Conservation (phyloP, 495 filamentous ascomycete species). For the Tuber aestivum region DNA sequence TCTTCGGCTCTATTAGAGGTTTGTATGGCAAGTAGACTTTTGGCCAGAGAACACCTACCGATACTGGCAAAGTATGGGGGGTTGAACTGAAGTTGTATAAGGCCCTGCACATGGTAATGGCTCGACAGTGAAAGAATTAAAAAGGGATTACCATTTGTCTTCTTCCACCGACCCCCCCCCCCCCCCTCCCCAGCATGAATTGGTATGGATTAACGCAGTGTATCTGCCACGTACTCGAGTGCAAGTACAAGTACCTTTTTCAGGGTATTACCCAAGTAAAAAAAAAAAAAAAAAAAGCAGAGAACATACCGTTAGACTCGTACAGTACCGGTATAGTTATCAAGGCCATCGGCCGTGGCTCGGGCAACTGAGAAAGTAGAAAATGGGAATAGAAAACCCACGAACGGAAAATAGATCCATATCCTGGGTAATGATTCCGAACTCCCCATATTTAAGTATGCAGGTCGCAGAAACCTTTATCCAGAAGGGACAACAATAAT, state of each 20-base stretch:
- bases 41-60: neutral
- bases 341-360: neutral
- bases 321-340: neutral
- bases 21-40: neutral
- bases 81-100: neutral
- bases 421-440: neutral
- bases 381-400: neutral
- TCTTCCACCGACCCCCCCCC: neutral
- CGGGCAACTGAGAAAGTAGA: neutral
- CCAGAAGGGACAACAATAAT: neutral
- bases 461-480: slow-evolving; percentile 1
- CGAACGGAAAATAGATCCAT: neutral
- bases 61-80: neutral
- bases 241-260: neutral
- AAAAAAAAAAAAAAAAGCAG: neutral
- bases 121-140: neutral
- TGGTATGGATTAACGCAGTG: slow-evolving; percentile 1
- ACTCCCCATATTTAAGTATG: neutral
- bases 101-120: neutral
- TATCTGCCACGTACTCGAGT: neutral
- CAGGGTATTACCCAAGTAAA: neutral
- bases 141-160: no score
- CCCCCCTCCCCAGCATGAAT: no score
- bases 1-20: neutral
- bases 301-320: neutral